Evolutionary conservation across 2,329 filamentous ascomycete genomes (phyloP).

Genomic region (Drechslerella stenobrocha): DNA sequence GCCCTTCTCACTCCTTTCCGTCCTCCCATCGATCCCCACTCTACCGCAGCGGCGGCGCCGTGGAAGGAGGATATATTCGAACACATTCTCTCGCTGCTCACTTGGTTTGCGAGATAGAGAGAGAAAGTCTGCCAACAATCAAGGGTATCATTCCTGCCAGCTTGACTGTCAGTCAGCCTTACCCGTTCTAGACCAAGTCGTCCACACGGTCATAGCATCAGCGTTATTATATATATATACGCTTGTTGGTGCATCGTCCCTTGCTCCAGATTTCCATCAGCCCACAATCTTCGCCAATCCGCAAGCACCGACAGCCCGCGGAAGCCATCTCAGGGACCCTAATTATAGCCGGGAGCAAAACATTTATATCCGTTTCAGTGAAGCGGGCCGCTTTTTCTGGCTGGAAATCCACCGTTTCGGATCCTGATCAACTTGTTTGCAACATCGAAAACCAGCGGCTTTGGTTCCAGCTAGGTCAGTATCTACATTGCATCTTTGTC

Average conservation of each 20-base stretch:
- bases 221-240: slow-evolving; percentile 32
- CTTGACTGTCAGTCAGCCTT: slow-evolving; percentile 24
- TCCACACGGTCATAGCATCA: slow-evolving; percentile 5
- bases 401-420: slow-evolving; percentile 24
- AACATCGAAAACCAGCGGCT: slow-evolving; percentile 31
- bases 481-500: slow-evolving; percentile 12
- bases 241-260: slow-evolving; percentile 36
- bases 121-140: slow-evolving; percentile 12
- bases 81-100: slow-evolving; percentile 27
- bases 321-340: slow-evolving; percentile 24
- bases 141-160: slow-evolving; percentile 39
- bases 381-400: slow-evolving; percentile 41
- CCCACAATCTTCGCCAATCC: slow-evolving; percentile 40
- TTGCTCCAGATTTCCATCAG: slow-evolving; percentile 22
- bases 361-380: slow-evolving; percentile 42
- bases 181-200: slow-evolving; percentile 8
- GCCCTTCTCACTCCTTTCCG: slow-evolving; percentile 39
- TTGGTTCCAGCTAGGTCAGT: slow-evolving; percentile 47
- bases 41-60: slow-evolving; percentile 25
- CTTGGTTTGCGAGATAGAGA: slow-evolving; percentile 14
- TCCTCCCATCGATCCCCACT: slow-evolving; percentile 31
- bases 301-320: slow-evolving; percentile 46
- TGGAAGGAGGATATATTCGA: slow-evolving; percentile 1
- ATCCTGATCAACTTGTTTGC: slow-evolving; percentile 16
- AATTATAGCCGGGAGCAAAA: slow-evolving; percentile 39